Conservation (phyloP, 2,329 filamentous ascomycete genomes). For the Aspergillus sp. region DNA sequence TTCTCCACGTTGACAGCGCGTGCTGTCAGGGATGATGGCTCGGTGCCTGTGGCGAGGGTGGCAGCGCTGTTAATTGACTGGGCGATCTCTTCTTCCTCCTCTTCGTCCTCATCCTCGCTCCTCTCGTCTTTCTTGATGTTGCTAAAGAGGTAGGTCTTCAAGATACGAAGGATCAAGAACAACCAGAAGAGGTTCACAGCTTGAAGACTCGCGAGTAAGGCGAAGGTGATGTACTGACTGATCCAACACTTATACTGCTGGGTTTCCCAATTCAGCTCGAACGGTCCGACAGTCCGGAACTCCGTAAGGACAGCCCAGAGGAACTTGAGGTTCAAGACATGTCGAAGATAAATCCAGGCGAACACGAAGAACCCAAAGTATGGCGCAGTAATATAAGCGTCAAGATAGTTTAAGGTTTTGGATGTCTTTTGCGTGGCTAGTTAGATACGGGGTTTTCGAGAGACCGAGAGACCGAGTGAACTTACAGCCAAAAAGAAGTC, state of each 20-base stretch:
- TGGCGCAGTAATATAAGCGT: constrained; percentile 75
- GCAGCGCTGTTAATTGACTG: constrained; percentile 29
- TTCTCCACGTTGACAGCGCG: constrained; percentile 36
- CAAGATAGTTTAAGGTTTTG: constrained; percentile 89
- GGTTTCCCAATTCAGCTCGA: constrained; percentile 54
- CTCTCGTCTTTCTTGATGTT: constrained; percentile 47
- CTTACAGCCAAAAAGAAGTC: constrained; percentile 91
- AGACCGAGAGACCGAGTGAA: background rate
- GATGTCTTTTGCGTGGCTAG: constrained; percentile 64
- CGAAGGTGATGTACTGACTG: constrained; percentile 52
- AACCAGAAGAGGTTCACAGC: constrained; percentile 54
- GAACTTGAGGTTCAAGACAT: constrained; percentile 63
- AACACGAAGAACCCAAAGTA: constrained; percentile 84
- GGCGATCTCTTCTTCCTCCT: constrained; percentile 35
- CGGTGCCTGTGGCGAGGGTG: constrained; percentile 33
- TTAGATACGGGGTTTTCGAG: background rate
- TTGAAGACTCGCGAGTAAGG: constrained; percentile 49
- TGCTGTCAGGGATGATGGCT: constrained; percentile 26
- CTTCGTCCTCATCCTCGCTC: constrained; percentile 52
- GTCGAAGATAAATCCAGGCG: constrained; percentile 87
- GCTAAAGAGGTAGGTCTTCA: constrained; percentile 48
- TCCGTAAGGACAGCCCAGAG: constrained; percentile 52
- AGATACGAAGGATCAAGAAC: constrained; percentile 50
- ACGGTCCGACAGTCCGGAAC: constrained; percentile 53
- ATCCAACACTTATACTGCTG: constrained; percentile 56